Evolutionary conservation across 2,329 filamentous ascomycete species (phyloP).

Genomic region (Whalleya microplaca): DNA sequence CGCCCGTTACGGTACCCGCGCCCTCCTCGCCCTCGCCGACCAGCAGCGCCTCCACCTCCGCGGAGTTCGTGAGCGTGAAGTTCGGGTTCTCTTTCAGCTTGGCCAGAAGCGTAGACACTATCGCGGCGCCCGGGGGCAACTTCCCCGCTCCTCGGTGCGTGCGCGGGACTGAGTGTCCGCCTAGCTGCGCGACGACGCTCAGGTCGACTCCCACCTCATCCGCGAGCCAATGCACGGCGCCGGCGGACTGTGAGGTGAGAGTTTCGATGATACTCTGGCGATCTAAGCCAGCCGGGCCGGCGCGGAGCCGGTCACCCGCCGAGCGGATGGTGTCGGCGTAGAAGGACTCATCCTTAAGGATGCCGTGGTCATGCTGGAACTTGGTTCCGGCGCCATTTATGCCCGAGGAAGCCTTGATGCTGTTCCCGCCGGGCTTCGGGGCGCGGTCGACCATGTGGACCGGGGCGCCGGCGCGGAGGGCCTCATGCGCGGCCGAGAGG

Average conservation of each 20-base stretch:
- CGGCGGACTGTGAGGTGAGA: slow-evolving; percentile 51
- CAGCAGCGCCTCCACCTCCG: slow-evolving; percentile 55
- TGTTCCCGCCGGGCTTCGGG: slow-evolving; percentile 64
- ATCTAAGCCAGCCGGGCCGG: slow-evolving; percentile 33
- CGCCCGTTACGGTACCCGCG: slow-evolving; percentile 49
- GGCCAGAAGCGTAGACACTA: slow-evolving; percentile 58
- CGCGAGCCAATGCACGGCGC: slow-evolving; percentile 59
- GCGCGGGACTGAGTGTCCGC: slow-evolving; percentile 59
- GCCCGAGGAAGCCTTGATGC: slow-evolving; percentile 68
- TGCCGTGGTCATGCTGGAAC: slow-evolving; percentile 51
- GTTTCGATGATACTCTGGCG: slow-evolving; percentile 51
- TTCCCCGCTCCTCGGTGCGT: slow-evolving; percentile 62
- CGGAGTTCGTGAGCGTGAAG: slow-evolving; percentile 56
- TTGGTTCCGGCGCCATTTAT: slow-evolving; percentile 66
- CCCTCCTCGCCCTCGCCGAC: slow-evolving; percentile 34
- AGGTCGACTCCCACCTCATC: slow-evolving; percentile 62
- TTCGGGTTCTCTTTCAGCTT: slow-evolving; percentile 51
- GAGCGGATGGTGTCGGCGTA: slow-evolving; percentile 54
- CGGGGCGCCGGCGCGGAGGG: slow-evolving; percentile 53
- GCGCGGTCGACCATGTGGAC: slow-evolving; percentile 64
- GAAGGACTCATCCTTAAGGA: slow-evolving; percentile 57
- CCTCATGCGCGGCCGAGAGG: slow-evolving; percentile 60
- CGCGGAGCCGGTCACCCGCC: slow-evolving; percentile 49
- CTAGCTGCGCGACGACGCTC: slow-evolving; percentile 60
- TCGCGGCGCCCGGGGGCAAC: slow-evolving; percentile 61